Conservation (phyloP, 768 basidiomycete species). For the Mycena venus region DNA sequence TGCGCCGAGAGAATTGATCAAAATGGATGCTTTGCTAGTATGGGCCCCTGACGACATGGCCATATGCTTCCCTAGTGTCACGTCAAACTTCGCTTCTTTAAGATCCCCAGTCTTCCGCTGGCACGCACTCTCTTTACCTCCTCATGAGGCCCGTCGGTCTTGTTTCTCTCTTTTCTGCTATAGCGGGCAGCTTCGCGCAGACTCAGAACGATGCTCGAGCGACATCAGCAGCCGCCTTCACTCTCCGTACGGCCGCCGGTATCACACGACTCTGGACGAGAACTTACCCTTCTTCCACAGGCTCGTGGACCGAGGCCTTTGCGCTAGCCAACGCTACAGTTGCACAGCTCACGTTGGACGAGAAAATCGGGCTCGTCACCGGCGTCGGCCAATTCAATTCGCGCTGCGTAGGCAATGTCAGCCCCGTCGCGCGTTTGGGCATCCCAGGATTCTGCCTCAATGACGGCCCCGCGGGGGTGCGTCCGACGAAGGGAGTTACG, state of each 20-base stretch:
- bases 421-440: constrained; percentile 53
- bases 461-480: constrained; percentile 63
- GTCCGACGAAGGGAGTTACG: constrained; percentile 58
- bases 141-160: background rate
- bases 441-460: constrained; percentile 63
- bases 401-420: constrained; percentile 62
- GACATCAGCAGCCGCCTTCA: background rate
- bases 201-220: background rate
- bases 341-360: constrained; percentile 57
- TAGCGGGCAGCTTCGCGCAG: background rate
- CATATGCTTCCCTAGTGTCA: no score
- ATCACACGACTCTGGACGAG: background rate
- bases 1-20: no score
- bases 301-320: constrained; percentile 61
- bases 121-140: background rate
- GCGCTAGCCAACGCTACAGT: constrained; percentile 52
- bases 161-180: background rate
- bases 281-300: constrained; percentile 38
- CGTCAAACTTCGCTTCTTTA: no score
- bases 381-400: constrained; percentile 61
- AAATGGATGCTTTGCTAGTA: no score
- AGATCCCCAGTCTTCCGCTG: background rate
- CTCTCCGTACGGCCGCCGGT: background rate
- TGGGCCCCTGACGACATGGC: no score
- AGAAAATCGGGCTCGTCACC: constrained; percentile 60